These are phyloP conservation scores for Gentiana macrophylla DNA, from an alignment of 257 asterid genomes.

Conservation along the genomic window DNA sequence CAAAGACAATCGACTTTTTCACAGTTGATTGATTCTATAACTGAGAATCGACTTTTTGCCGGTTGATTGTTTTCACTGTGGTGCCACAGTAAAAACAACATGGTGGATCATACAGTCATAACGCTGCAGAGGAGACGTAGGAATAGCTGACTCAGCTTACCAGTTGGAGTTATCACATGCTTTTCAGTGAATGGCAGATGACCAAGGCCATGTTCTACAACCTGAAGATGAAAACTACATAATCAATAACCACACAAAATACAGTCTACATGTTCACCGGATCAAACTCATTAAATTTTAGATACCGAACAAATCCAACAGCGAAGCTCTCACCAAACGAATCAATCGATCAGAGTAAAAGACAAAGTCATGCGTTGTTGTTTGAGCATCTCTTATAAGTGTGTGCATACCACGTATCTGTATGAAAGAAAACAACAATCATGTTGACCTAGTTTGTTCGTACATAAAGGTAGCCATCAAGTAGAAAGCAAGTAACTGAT, in stretches of 20 bases:
- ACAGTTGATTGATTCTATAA: too few relatives aligned
- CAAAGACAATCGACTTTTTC: too few relatives aligned
- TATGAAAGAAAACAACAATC: conserved; percentile 20
- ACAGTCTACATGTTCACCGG: neutral
- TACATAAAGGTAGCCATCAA: neutral
- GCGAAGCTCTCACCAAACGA: conserved; percentile 58
- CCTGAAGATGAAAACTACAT: conserved; percentile 31
- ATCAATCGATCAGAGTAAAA: conserved; percentile 90
- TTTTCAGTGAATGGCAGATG: conserved; percentile 97
- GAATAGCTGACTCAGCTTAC: conserved; percentile 30
- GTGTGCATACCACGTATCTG: conserved; percentile 99
- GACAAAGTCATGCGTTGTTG: conserved; percentile 86
- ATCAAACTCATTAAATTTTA: conserved; percentile 1
- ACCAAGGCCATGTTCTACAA: conserved; percentile 98
- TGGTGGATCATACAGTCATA: too few relatives aligned
- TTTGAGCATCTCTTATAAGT: conserved; percentile 91
- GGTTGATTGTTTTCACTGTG: too few relatives aligned
- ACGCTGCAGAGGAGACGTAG: too few relatives aligned
- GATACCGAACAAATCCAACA: conserved; percentile 9
- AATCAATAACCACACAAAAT: neutral
- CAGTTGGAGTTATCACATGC: conserved; percentile 96
- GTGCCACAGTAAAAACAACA: too few relatives aligned
- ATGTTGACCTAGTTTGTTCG: neutral
- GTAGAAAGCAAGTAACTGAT: neutral
- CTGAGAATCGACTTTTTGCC: too few relatives aligned